phyloP scores from a whole-genome alignment of 192 early-diverging fungal species.

The Gryganskiella cystojenkinii region DNA sequence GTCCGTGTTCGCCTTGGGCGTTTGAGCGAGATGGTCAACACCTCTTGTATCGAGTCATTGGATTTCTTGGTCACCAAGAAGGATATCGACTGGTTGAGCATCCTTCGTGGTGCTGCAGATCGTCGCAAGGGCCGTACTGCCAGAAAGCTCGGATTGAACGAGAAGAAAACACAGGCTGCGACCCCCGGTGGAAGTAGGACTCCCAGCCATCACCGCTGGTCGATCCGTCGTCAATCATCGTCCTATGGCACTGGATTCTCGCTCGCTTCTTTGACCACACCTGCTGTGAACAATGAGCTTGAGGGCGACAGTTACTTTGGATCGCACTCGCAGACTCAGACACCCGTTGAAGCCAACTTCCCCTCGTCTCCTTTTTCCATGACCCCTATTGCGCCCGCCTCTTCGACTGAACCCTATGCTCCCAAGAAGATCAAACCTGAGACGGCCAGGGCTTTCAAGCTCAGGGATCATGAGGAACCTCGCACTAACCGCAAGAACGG shows the following conservation, averaged over 20 bases:
- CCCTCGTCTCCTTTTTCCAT: constrained; percentile 23
- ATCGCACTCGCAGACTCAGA: constrained; percentile 22
- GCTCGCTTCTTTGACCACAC: constrained; percentile 35
- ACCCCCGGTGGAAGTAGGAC: constrained; percentile 58
- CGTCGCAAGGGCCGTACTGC: constrained; percentile 34
- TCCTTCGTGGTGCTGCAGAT: constrained; percentile 56
- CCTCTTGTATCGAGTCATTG: constrained; percentile 79
- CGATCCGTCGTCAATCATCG: constrained; percentile 34
- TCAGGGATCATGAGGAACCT: constrained; percentile 61
- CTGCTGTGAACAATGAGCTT: constrained; percentile 28
- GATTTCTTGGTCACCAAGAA: constrained; percentile 84
- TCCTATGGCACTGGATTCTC: constrained; percentile 18
- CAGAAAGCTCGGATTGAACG: constrained; percentile 59
- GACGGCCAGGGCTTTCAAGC: constrained; percentile 47
- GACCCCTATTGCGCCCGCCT: constrained; percentile 41
- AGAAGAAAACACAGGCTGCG: constrained; percentile 56
- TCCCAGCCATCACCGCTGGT: constrained; percentile 55
- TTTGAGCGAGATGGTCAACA: constrained; percentile 80
- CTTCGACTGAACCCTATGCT: constrained; percentile 20
- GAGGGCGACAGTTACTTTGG: constrained; percentile 50
- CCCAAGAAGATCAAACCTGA: constrained; percentile 35
- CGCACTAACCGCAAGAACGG: constrained; percentile 22
- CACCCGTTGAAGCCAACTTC: constrained; percentile 28
- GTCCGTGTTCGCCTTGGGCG: constrained; percentile 82
- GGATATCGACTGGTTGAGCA: constrained; percentile 63